phyloP scores from a whole-genome alignment of 2,329 filamentous ascomycete species.

The Ascochyta rabiei region DNA sequence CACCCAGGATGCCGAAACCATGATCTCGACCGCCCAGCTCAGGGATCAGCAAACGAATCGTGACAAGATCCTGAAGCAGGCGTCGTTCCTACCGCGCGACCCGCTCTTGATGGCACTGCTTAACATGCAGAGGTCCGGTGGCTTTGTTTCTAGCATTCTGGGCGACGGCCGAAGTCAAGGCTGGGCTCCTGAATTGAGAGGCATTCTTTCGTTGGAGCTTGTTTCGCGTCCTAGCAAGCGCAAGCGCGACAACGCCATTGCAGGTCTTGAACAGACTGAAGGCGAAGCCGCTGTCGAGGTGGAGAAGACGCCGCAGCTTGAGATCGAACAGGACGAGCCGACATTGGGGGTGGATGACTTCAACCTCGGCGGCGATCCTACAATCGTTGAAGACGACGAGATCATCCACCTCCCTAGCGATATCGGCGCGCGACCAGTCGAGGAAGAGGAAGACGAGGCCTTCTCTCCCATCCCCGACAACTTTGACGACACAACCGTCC shows the following conservation, averaged over 20 bases:
- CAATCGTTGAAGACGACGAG: slow-evolving; percentile 35
- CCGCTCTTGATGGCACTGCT: slow-evolving; percentile 85
- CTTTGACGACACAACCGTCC: slow-evolving; percentile 79
- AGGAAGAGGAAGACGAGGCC: slow-evolving; percentile 39
- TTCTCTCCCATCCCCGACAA: slow-evolving; percentile 55
- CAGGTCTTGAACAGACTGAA: slow-evolving; percentile 74
- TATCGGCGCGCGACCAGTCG: slow-evolving; percentile 28
- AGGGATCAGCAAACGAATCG: slow-evolving; percentile 85
- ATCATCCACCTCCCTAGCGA: slow-evolving; percentile 39
- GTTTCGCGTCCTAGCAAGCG: slow-evolving; percentile 81
- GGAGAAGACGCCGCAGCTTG: slow-evolving; percentile 72
- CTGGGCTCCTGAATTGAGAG: slow-evolving; percentile 92
- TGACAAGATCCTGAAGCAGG: slow-evolving; percentile 81
- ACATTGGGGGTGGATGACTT: slow-evolving; percentile 52
- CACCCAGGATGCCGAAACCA: slow-evolving; percentile 79
- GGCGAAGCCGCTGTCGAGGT: slow-evolving; percentile 58
- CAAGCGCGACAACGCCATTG: slow-evolving; percentile 88
- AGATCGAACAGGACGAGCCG: slow-evolving; percentile 59
- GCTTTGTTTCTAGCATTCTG: slow-evolving; percentile 86
- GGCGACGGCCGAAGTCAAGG: slow-evolving; percentile 76
- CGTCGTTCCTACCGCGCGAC: slow-evolving; percentile 84
- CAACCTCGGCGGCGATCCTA: slow-evolving; percentile 49
- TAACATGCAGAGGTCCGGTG: slow-evolving; percentile 89
- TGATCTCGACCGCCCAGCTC: slow-evolving; percentile 77
- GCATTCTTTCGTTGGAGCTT: slow-evolving; percentile 86